phyloP scores from a whole-genome alignment of 108 stramenopile genomes.

The Asterionellopsis glacialis region DNA sequence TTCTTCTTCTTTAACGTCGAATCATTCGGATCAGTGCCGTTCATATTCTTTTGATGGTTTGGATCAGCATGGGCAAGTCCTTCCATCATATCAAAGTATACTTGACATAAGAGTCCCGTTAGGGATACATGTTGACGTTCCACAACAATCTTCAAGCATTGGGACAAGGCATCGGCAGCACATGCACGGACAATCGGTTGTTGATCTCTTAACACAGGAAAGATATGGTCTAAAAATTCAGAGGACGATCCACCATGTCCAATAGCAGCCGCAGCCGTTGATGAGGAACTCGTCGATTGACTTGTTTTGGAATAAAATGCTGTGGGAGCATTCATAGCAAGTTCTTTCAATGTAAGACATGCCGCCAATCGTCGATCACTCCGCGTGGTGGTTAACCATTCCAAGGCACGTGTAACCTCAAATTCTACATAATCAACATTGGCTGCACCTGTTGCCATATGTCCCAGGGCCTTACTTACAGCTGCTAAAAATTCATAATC shows the following conservation, averaged over 20 bases:
- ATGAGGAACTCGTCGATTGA: constrained; percentile 27
- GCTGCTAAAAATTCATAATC: constrained; percentile 84
- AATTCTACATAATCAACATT: constrained; percentile 92
- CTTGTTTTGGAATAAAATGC: constrained; percentile 84
- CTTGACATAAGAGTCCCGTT: constrained; percentile 61
- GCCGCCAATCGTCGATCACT: constrained; percentile 66
- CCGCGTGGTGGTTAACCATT: constrained; percentile 67
- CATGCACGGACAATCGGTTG: constrained; percentile 86
- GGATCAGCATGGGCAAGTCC: constrained; percentile 33
- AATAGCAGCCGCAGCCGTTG: neutral
- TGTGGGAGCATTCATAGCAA: constrained; percentile 89
- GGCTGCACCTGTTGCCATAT: constrained; percentile 76
- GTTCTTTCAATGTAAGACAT: constrained; percentile 79
- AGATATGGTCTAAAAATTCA: constrained; percentile 88
- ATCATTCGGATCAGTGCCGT: neutral
- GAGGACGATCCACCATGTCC: constrained; percentile 61
- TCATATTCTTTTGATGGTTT: neutral
- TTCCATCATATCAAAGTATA: constrained; percentile 69
- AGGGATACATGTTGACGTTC: constrained; percentile 61
- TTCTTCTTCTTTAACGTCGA: constrained; percentile 7
- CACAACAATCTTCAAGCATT: constrained; percentile 73
- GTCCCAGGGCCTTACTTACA: constrained; percentile 83
- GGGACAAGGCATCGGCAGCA: constrained; percentile 89
- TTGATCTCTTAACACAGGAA: constrained; percentile 72
- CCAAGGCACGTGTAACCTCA: constrained; percentile 85